These are phyloP conservation scores for Ceratocystis harringtonii DNA, from an alignment of 2,329 filamentous ascomycete genomes.

Conservation along the genomic window DNA sequence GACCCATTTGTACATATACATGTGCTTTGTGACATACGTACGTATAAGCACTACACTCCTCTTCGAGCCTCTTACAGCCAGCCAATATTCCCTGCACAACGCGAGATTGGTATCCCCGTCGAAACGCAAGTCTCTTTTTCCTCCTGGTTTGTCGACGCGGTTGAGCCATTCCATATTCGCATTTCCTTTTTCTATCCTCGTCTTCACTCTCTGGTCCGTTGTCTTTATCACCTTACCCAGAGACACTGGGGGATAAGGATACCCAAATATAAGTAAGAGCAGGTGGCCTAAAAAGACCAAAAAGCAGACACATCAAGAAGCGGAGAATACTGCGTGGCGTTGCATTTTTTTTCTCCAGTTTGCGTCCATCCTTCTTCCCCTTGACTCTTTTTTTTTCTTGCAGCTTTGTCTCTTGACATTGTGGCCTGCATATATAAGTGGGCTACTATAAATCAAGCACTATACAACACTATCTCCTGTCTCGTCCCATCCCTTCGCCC, in stretches of 20 bases:
- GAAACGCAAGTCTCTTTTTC: neutral
- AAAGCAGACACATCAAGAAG: neutral
- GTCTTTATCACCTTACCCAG: neutral
- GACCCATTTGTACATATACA: neutral
- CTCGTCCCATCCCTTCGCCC: neutral
- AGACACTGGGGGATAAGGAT: neutral
- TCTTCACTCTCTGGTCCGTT: neutral
- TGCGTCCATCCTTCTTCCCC: neutral
- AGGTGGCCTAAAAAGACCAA: neutral
- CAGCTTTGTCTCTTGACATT: neutral
- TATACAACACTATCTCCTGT: neutral
- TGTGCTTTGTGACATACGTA: neutral
- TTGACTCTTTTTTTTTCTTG: neutral
- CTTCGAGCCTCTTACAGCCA: neutral
- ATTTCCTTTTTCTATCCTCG: neutral
- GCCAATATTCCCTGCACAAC: neutral
- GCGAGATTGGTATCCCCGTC: neutral
- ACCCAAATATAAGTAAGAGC: neutral
- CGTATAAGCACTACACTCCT: neutral
- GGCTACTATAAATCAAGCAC: neutral
- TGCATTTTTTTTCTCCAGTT: neutral
- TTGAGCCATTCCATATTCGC: neutral
- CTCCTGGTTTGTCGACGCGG: neutral
- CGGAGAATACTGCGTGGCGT: slow-evolving; percentile 5
- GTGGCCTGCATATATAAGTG: slow-evolving; percentile 6